Percentiles rank a stretch among this genome's conserved stretches.
Conservation (phyloP, 1,139 yeast species). For the Pichia sp. region DNA sequence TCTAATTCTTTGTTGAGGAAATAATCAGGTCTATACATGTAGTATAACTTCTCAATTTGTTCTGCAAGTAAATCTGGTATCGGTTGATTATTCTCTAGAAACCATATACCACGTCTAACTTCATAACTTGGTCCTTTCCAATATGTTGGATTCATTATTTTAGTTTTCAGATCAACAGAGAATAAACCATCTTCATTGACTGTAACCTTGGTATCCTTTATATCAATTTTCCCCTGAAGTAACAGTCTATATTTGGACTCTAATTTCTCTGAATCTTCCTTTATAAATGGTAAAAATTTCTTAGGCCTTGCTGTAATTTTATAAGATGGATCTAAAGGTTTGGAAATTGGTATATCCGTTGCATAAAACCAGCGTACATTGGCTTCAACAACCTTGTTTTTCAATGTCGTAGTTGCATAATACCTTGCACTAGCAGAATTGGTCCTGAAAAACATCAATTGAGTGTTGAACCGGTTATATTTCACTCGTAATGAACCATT, state of each 20-base stretch:
- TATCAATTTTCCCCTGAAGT: constrained; percentile 1
- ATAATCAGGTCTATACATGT: constrained; percentile 25
- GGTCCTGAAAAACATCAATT: too few species aligned
- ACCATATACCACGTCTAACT: constrained; percentile 85
- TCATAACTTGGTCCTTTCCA: constrained; percentile 90
- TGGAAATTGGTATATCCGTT: constrained; percentile 62
- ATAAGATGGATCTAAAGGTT: constrained; percentile 55
- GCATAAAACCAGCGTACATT: constrained; percentile 65
- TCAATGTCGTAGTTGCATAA: not conserved
- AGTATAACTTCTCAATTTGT: constrained; percentile 54
- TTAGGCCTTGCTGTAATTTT: constrained; percentile 42
- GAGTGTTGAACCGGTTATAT: too few species aligned
- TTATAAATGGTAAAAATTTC: constrained; percentile 65
- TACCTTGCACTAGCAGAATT: too few species aligned
- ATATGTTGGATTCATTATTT: constrained; percentile 60
- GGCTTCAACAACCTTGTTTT: not conserved
- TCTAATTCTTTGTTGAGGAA: constrained; percentile 4
- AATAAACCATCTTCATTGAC: constrained; percentile 81
- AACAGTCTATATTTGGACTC: constrained; percentile 41
- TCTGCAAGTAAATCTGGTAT: constrained; percentile 43
- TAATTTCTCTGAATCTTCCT: constrained; percentile 51
- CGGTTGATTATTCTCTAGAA: constrained; percentile 52
- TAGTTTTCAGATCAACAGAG: constrained; percentile 53
- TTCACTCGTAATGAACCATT: too few species aligned
- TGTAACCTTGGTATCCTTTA: constrained; percentile 30